phyloP scores from a whole-genome alignment of 371 early-diverging fungal species.

The Lichtheimia corymbifera region DNA sequence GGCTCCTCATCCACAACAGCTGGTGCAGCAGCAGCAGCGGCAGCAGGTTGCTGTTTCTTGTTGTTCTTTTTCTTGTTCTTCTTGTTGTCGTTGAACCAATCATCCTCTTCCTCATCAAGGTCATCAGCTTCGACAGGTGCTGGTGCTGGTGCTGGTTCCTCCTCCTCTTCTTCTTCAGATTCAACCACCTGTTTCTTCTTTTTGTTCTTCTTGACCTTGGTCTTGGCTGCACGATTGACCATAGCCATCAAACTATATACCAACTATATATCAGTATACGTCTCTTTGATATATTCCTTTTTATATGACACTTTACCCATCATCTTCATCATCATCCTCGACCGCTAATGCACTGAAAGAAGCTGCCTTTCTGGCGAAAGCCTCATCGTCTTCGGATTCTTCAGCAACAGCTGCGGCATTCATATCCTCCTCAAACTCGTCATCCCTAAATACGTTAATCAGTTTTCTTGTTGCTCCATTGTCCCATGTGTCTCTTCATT shows the following conservation, averaged over 20 bases:
- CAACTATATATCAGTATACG: background rate
- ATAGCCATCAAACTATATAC: slow-evolving; percentile 51
- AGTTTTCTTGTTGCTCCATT: too few species aligned
- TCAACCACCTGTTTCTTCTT: slow-evolving; percentile 32
- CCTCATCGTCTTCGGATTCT: slow-evolving; percentile 35
- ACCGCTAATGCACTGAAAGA: slow-evolving; percentile 34
- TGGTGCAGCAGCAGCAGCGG: slow-evolving; percentile 19
- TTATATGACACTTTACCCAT: slow-evolving; percentile 16
- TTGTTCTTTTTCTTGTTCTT: slow-evolving; percentile 46
- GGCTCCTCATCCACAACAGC: slow-evolving; percentile 26
- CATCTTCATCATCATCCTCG: slow-evolving; percentile 36
- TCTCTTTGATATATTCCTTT: background rate
- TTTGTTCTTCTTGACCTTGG: slow-evolving; percentile 53
- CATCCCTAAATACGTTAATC: slow-evolving; percentile 26
- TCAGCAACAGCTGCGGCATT: slow-evolving; percentile 31
- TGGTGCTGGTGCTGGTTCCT: slow-evolving; percentile 19
- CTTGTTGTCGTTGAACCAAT: slow-evolving; percentile 36
- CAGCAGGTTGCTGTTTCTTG: slow-evolving; percentile 22
- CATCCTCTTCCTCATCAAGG: slow-evolving; percentile 34
- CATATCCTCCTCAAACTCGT: slow-evolving; percentile 38
- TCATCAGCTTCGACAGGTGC: slow-evolving; percentile 24
- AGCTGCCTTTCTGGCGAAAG: slow-evolving; percentile 35
- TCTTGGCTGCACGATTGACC: slow-evolving; percentile 50
- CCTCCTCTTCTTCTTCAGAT: slow-evolving; percentile 33
- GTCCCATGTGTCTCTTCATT: background rate